Conservation (phyloP, 2,329 filamentous ascomycete species). For the Grosmannia huntii region DNA sequence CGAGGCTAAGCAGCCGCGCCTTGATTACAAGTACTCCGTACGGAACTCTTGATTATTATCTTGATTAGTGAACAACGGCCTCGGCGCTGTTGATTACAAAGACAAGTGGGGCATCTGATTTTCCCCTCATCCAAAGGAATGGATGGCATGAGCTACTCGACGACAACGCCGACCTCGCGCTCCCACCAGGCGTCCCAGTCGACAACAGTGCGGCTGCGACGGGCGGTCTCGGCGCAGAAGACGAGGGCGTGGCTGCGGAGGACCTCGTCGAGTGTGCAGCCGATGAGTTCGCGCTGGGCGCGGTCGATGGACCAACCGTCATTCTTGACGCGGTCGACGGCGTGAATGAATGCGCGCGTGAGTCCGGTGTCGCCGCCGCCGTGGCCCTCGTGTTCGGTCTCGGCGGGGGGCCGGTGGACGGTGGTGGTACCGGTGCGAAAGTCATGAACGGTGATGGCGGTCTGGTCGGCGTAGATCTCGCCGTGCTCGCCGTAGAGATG, state of each 20-base stretch:
- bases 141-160: too few species aligned
- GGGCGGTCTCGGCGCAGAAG: constrained; percentile 85
- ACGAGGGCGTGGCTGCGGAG: constrained; percentile 86
- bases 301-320: constrained; percentile 49
- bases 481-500: constrained; percentile 77
- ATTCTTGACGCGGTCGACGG: constrained; percentile 68
- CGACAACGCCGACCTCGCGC: constrained; percentile 26
- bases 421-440: constrained; percentile 47
- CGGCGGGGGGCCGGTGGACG: constrained; percentile 46
- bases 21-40: too few species aligned
- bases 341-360: constrained; percentile 68
- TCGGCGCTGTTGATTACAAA: not conserved
- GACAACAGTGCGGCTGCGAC: constrained; percentile 55
- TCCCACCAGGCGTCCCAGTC: constrained; percentile 70
- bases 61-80: too few species aligned
- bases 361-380: constrained; percentile 74
- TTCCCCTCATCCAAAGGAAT: too few species aligned
- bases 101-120: too few species aligned
- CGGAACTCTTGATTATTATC: too few species aligned
- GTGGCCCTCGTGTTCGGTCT: constrained; percentile 45
- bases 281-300: constrained; percentile 65
- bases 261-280: constrained; percentile 74
- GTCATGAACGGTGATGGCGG: constrained; percentile 61
- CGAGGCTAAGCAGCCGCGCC: too few species aligned
- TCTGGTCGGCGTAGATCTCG: constrained; percentile 76